phyloP scores from a whole-genome alignment of 805 yeast genomes.

The Clavispora santaluciae region DNA sequence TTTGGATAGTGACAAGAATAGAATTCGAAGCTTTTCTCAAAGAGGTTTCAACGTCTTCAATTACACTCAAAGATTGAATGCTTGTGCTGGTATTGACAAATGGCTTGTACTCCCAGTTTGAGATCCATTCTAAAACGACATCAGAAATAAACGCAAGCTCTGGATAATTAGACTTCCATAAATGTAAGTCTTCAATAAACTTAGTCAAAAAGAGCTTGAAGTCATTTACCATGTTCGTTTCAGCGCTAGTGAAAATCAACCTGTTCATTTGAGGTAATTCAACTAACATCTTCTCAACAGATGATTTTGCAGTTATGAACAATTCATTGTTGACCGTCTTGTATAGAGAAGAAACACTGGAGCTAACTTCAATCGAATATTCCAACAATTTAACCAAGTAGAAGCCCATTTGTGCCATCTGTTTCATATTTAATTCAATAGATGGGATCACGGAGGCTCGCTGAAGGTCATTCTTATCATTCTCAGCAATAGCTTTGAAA shows the following conservation, averaged over 20 bases:
- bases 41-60: constrained; percentile 40
- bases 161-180: constrained; percentile 31
- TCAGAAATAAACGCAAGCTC: constrained; percentile 44
- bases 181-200: constrained; percentile 22
- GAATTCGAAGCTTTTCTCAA: constrained; percentile 52
- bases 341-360: constrained; percentile 6
- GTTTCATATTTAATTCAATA: constrained; percentile 12
- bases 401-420: constrained; percentile 8
- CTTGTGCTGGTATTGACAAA: constrained; percentile 23
- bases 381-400: constrained; percentile 10
- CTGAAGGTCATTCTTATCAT: constrained; percentile 7
- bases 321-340: constrained; percentile 2
- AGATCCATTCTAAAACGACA: constrained; percentile 45
- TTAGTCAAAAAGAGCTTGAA: constrained; percentile 18
- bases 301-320: constrained; percentile 6
- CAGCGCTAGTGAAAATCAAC: constrained; percentile 10
- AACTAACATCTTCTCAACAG: not conserved
- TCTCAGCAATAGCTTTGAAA: constrained; percentile 14
- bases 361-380: constrained; percentile 8
- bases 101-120: constrained; percentile 13
- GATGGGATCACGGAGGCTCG: constrained; percentile 18
- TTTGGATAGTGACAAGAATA: constrained; percentile 66
- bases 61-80: constrained; percentile 10
- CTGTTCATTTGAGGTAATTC: constrained; percentile 4
- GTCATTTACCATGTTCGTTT: constrained; percentile 15